These are phyloP conservation scores for Licmophora abbreviata DNA, from an alignment of 108 stramenopile genomes.

Conservation along the genomic window DNA sequence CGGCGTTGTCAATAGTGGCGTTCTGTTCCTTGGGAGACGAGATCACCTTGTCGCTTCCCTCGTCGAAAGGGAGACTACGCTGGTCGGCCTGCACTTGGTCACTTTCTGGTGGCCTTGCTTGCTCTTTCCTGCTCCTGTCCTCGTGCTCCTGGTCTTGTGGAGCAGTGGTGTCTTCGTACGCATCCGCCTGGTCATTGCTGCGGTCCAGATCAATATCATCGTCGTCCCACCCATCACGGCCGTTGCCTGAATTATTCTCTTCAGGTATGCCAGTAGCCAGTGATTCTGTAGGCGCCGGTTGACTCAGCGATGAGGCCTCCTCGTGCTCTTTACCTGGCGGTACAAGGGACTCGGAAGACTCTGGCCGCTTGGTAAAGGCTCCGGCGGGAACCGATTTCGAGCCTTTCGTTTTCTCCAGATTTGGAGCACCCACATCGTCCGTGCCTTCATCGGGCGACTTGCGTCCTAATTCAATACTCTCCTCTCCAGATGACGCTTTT, in stretches of 20 bases:
- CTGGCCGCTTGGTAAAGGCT: background rate
- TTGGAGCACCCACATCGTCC: background rate
- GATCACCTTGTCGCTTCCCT: background rate
- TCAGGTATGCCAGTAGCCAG: background rate
- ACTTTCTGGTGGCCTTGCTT: background rate
- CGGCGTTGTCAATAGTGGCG: no score
- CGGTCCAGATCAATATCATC: background rate
- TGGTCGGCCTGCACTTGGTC: slow-evolving; percentile 1
- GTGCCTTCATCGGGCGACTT: background rate
- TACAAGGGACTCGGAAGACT: background rate
- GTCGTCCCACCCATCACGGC: background rate
- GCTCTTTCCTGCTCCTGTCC: no score
- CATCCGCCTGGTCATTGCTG: background rate
- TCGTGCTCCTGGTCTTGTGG: no score
- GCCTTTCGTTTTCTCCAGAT: background rate
- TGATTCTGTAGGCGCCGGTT: background rate
- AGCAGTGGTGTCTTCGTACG: no score
- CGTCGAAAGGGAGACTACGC: background rate
- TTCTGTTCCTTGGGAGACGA: background rate
- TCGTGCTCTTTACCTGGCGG: background rate
- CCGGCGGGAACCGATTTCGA: background rate
- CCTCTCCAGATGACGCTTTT: background rate
- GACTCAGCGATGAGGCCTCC: background rate
- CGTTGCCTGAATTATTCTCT: background rate
- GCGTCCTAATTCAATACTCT: background rate